phyloP scores from a whole-genome alignment of 2,329 filamentous ascomycete species.

The Knoxdaviesia proteae region DNA sequence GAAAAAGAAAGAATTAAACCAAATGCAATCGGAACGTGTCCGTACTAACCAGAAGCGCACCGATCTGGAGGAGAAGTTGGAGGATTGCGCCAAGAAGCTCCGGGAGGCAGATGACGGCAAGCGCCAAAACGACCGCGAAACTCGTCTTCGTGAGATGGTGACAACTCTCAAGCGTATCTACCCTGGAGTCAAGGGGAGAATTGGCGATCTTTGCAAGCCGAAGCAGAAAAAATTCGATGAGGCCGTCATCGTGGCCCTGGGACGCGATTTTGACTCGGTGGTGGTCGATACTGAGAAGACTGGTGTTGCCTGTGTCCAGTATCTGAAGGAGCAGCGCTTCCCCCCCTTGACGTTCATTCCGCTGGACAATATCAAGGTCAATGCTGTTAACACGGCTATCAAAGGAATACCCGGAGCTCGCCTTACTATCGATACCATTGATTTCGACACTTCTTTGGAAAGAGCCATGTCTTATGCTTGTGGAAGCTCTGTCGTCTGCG shows the following conservation, averaged over 20 bases:
- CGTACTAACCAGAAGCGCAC: slow-evolving; percentile 63
- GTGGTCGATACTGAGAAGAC: slow-evolving; percentile 92
- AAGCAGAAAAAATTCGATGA: slow-evolving; percentile 96
- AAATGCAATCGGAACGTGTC: slow-evolving; percentile 63
- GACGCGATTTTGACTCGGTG: slow-evolving; percentile 82
- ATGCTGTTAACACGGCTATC: slow-evolving; percentile 69
- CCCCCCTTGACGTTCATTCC: slow-evolving; percentile 87
- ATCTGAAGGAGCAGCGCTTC: slow-evolving; percentile 75
- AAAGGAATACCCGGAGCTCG: slow-evolving; percentile 75
- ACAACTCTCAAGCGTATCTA: slow-evolving; percentile 75
- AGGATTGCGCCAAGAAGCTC: slow-evolving; percentile 62
- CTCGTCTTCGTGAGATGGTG: slow-evolving; percentile 62
- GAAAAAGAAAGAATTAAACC: slow-evolving; percentile 84
- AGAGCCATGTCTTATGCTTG: slow-evolving; percentile 90
- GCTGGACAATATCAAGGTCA: slow-evolving; percentile 92
- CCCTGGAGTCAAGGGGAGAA: slow-evolving; percentile 73
- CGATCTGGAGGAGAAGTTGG: slow-evolving; percentile 81
- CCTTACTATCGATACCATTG: slow-evolving; percentile 86
- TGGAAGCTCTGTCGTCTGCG: slow-evolving; percentile 85
- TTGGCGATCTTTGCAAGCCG: slow-evolving; percentile 81
- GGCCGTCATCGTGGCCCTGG: slow-evolving; percentile 79
- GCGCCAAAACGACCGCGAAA: slow-evolving; percentile 68
- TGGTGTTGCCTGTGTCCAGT: slow-evolving; percentile 81
- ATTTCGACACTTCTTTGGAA: slow-evolving; percentile 74
- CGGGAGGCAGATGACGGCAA: slow-evolving; percentile 67